A percentile compares a stretch with the other conserved stretches of the same genome.
Evolutionary conservation across 129 eudicot species (phyloP).

Genomic region (Flaveria linearis): DNA sequence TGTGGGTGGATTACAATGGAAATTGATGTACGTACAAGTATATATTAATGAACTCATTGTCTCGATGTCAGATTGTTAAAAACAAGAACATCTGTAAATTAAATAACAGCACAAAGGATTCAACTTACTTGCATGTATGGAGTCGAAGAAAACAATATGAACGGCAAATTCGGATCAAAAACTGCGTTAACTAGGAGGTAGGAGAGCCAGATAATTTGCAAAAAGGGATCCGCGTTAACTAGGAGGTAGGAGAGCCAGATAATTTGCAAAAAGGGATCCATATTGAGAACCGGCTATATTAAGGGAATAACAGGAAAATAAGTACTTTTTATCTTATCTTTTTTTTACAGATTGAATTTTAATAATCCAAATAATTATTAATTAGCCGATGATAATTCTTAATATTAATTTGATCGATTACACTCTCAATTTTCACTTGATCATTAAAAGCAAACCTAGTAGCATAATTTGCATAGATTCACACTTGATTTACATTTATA

Average conservation of each 20-base stretch:
- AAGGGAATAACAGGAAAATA: too few species aligned
- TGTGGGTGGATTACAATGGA: conserved; percentile 30
- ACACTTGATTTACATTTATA: too few species aligned
- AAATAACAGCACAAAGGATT: background rate
- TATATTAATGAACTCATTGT: background rate
- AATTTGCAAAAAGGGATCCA: background rate
- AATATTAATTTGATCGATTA: too few species aligned
- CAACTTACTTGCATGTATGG: background rate
- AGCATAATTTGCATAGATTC: too few species aligned
- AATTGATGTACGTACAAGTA: background rate
- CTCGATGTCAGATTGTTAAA: background rate
- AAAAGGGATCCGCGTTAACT: too few species aligned
- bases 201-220: background rate
- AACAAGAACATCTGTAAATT: background rate
- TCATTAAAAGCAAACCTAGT: too few species aligned
- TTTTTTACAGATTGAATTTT: too few species aligned
- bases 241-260: background rate
- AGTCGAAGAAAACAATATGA: background rate
- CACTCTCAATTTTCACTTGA: too few species aligned
- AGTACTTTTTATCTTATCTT: too few species aligned
- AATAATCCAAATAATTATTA: too few species aligned
- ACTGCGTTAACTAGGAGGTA: background rate
- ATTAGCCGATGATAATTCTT: too few species aligned
- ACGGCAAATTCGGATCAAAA: background rate
- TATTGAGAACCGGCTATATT: background rate